phyloP scores from a whole-genome alignment of 2,329 filamentous ascomycete species.

The Paracoccidioides lutzii region DNA sequence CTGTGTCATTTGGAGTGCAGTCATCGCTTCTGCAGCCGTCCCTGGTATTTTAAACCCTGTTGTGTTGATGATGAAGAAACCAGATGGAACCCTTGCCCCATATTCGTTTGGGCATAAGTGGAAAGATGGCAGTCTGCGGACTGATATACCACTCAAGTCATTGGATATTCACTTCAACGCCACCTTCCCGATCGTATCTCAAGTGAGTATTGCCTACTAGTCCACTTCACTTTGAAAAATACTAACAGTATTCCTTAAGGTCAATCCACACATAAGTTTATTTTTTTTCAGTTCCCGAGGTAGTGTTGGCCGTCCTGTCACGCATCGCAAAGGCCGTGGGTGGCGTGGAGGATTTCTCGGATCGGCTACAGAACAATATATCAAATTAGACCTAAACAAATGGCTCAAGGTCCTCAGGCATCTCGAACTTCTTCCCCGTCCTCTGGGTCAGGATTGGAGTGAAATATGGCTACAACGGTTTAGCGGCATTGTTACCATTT shows the following conservation, averaged over 20 bases:
- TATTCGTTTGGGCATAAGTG: conserved; percentile 98
- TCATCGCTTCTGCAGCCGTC: conserved; percentile 86
- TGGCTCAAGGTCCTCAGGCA: conserved; percentile 93
- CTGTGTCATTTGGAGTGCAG: conserved; percentile 96
- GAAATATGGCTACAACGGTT: conserved; percentile 95
- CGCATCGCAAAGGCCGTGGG: conserved; percentile 80
- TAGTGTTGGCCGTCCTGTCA: conserved; percentile 82
- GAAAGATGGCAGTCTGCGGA: conserved; percentile 92
- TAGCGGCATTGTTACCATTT: conserved; percentile 87
- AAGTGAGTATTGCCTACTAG: conserved; percentile 22
- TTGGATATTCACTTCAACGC: conserved; percentile 97
- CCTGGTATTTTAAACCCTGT: conserved; percentile 94
- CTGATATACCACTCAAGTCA: conserved; percentile 88
- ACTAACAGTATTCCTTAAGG: conserved; percentile 42
- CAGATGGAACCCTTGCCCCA: conserved; percentile 62
- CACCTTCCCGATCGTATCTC: conserved; percentile 81
- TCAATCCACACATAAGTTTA: conserved; percentile 95
- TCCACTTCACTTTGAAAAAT: neutral
- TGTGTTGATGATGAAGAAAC: conserved; percentile 76
- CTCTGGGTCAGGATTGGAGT: conserved; percentile 89
- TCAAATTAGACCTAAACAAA: conserved; percentile 93
- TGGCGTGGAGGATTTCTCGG: conserved; percentile 95
- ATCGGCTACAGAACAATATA: conserved; percentile 80
- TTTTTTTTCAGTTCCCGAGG: conserved; percentile 97
- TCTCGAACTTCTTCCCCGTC: conserved; percentile 78